Evolutionary conservation across 257 asterid genomes (phyloP).

Genomic region (Solanum infundibuliforme): DNA sequence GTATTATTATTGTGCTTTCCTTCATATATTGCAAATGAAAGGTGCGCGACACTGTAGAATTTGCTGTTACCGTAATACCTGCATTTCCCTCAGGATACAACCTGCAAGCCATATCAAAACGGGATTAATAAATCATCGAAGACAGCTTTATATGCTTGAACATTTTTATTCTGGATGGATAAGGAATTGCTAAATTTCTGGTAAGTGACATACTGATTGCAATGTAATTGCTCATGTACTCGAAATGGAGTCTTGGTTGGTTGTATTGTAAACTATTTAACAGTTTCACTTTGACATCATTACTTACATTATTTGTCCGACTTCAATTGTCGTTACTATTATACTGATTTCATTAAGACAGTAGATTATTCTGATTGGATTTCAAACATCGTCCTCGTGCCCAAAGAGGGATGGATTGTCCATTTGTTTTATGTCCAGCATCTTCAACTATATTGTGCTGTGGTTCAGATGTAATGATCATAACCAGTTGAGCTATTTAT

Average conservation of each 20-base stretch:
- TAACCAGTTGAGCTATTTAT: neutral
- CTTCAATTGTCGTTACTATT: neutral
- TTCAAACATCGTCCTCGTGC: neutral
- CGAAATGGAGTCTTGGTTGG: neutral
- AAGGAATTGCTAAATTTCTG: neutral
- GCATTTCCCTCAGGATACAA: constrained; percentile 26
- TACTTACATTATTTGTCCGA: neutral
- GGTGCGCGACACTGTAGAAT: neutral
- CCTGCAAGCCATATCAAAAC: constrained; percentile 24
- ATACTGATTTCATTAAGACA: neutral
- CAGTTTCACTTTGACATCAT: neutral
- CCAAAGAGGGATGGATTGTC: neutral
- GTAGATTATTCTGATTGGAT: neutral
- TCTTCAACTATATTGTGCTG: neutral
- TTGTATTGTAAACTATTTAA: neutral
- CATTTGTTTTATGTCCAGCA: neutral
- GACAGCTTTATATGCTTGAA: constrained; percentile 24
- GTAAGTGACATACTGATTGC: neutral
- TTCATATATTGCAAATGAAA: neutral
- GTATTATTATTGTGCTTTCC: neutral
- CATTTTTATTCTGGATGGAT: neutral
- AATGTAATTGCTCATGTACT: neutral
- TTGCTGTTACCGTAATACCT: constrained; percentile 12
- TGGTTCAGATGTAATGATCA: neutral
- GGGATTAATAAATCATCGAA: constrained; percentile 20